phyloP scores from a whole-genome alignment of 2,329 filamentous ascomycete species.

The Epicoccum sorghinum region DNA sequence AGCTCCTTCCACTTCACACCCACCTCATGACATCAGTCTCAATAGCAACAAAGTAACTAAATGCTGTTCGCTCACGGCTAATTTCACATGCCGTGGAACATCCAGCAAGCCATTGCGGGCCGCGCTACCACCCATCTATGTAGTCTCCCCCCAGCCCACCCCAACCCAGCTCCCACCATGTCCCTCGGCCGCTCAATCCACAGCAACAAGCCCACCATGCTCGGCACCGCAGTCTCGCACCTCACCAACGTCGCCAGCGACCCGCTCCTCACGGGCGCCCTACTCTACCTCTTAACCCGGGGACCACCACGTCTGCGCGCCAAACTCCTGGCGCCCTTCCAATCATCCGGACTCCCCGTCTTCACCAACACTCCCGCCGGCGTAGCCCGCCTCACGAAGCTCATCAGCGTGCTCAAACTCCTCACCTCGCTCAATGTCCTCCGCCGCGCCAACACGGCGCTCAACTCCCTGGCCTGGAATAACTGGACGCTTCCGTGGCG shows the following conservation, averaged over 20 bases:
- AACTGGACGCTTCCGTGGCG: constrained; percentile 38
- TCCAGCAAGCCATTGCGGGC: no score
- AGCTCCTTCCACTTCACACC: background rate
- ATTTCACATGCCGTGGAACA: no score
- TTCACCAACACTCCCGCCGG: constrained; percentile 25
- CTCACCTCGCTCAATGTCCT: constrained; percentile 30
- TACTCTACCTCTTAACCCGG: constrained; percentile 33
- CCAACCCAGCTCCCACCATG: background rate
- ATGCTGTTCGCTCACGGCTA: background rate
- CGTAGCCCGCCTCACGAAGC: constrained; percentile 22
- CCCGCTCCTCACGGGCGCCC: constrained; percentile 27
- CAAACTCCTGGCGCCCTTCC: constrained; percentile 29
- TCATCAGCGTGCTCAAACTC: constrained; percentile 17
- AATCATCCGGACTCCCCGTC: constrained; percentile 12
- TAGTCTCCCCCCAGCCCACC: background rate
- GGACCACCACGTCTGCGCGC: constrained; percentile 31
- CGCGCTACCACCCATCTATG: background rate
- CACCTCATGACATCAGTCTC: background rate
- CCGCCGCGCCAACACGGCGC: constrained; percentile 21
- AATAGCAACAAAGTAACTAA: background rate
- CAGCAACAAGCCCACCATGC: constrained; percentile 10
- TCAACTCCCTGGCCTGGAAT: constrained; percentile 39
- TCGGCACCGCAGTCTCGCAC: background rate
- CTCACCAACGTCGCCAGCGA: constrained; percentile 14
- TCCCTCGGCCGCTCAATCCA: background rate